phyloP scores from a whole-genome alignment of 345 rosid species.

The Rubroshorea leprosula region DNA sequence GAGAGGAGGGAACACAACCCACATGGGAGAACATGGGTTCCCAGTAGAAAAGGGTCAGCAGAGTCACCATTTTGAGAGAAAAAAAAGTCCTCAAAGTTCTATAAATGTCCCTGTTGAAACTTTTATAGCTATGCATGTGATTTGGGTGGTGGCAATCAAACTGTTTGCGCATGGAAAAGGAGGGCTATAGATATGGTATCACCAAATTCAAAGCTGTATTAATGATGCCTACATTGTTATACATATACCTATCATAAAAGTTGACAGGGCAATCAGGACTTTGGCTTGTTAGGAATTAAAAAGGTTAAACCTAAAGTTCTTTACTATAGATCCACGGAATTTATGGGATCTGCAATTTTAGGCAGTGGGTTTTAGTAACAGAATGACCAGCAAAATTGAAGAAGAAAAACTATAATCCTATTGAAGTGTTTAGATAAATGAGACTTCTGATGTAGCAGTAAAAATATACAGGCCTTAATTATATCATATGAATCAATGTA shows the following conservation, averaged over 20 bases:
- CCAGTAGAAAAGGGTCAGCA: constrained; percentile 7
- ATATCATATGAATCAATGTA: too few species aligned
- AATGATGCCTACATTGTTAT: not conserved
- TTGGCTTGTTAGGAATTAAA: not conserved
- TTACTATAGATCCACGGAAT: not conserved
- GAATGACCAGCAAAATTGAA: too few species aligned
- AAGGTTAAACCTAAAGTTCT: not conserved
- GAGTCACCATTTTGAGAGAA: too few species aligned
- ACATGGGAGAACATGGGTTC: constrained; percentile 26
- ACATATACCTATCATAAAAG: not conserved
- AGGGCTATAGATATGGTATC: not conserved
- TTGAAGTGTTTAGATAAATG: too few species aligned
- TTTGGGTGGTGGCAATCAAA: not conserved
- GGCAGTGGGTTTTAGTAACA: not conserved
- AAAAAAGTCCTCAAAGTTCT: too few species aligned
- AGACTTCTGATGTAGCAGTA: too few species aligned
- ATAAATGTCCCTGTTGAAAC: not conserved
- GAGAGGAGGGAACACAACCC: constrained; percentile 15
- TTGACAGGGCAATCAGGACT: not conserved
- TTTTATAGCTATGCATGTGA: not conserved
- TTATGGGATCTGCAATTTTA: not conserved
- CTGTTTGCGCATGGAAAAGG: not conserved
- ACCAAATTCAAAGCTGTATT: not conserved
- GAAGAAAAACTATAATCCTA: too few species aligned
- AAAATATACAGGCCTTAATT: too few species aligned